phyloP scores from a whole-genome alignment of 2,329 filamentous ascomycete species.

The Didymella pinodella region DNA sequence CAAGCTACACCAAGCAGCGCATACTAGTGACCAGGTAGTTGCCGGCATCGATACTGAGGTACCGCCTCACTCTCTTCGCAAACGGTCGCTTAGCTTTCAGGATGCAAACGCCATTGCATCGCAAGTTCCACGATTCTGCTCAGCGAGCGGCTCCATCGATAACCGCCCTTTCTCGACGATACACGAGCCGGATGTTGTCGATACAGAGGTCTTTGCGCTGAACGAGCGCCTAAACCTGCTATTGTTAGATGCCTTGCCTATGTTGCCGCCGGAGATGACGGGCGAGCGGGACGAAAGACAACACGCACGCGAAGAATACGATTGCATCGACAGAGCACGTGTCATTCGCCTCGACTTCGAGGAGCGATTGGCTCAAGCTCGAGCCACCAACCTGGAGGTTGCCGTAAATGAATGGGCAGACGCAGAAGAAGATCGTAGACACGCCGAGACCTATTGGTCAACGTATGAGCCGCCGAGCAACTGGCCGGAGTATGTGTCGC shows the following conservation, averaged over 20 bases:
- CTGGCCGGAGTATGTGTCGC: not conserved
- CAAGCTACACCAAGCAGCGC: not conserved
- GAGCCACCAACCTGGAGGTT: not conserved
- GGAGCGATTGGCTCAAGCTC: not conserved
- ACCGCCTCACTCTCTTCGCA: not conserved
- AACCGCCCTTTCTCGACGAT: not conserved
- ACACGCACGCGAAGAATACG: not conserved
- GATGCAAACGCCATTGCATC: not conserved
- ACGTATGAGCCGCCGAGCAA: not conserved
- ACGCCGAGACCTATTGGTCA: not conserved
- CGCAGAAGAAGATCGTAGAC: not conserved
- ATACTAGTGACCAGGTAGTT: not conserved
- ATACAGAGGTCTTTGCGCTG: not conserved
- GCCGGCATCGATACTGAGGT: not conserved
- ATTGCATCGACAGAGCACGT: slow-evolving; percentile 3
- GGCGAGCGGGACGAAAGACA: not conserved
- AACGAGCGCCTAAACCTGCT: not conserved
- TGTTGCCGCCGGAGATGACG: not conserved
- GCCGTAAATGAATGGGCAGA: not conserved
- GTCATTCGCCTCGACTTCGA: not conserved
- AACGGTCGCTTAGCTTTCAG: slow-evolving; percentile 3
- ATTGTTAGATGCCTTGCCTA: not conserved
- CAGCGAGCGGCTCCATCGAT: not conserved
- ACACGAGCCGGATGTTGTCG: not conserved
- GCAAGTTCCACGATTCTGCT: not conserved